A percentile compares a stretch with the other conserved stretches of the same genome.
Conservation (phyloP, 306 rosid species). For the cucumber (Cucumis sativus) region DNA sequence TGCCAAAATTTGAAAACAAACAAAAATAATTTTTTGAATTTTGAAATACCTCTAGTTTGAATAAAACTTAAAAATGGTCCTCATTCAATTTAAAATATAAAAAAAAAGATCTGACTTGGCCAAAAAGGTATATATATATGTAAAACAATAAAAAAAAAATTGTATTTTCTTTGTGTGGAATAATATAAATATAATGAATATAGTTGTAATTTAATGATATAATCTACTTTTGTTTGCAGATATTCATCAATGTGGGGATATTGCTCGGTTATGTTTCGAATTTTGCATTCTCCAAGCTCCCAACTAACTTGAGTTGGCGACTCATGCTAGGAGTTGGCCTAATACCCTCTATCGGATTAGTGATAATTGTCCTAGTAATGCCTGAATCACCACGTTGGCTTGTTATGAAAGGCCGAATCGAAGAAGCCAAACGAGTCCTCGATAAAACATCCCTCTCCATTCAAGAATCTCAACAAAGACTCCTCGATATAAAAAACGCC, state of each 20-base stretch:
- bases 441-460: conserved; percentile 42
- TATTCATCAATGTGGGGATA: background rate
- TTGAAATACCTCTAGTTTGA: too few relatives aligned
- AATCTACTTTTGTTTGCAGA: background rate
- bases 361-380: conserved; percentile 47
- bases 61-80: too few relatives aligned
- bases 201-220: background rate
- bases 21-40: too few relatives aligned
- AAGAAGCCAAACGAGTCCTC: conserved; percentile 47
- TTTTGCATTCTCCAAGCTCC: background rate
- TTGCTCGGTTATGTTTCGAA: background rate
- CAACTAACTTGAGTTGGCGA: conserved; percentile 43
- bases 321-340: conserved; percentile 68
- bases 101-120: too few relatives aligned
- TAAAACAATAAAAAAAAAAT: too few relatives aligned
- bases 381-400: conserved; percentile 93
- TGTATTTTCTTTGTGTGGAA: too few relatives aligned
- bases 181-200: too few relatives aligned
- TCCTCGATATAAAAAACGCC: conserved; percentile 56
- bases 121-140: too few relatives aligned
- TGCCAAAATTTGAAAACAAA: too few relatives aligned
- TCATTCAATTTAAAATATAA: too few relatives aligned
- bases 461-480: conserved; percentile 41
- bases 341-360: conserved; percentile 32
- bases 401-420: conserved; percentile 65